Conservation (phyloP, 306 rosid genomes). For the Pueraria montana region DNA sequence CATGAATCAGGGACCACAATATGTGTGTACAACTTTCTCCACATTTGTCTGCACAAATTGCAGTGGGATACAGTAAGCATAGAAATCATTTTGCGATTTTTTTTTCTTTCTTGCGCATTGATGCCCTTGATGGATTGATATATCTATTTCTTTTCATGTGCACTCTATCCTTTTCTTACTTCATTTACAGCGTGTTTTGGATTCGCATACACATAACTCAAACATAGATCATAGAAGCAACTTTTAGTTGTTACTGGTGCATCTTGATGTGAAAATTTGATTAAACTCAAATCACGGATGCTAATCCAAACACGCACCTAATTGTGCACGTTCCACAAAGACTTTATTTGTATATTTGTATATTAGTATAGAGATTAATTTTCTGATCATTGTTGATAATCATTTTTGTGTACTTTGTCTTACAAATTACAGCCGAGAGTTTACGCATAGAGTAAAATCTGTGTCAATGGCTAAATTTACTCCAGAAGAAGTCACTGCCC, state of each 20-base stretch:
- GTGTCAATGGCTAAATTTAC: constrained; percentile 86
- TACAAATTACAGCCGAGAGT: constrained; percentile 79
- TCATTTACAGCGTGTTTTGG: too few species aligned
- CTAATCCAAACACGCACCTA: too few species aligned
- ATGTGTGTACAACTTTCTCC: constrained; percentile 87
- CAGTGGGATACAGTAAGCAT: constrained; percentile 94
- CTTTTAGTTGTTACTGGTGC: too few species aligned
- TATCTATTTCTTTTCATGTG: neutral
- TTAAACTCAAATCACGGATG: too few species aligned
- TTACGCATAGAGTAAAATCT: constrained; percentile 92
- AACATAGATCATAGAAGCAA: too few species aligned
- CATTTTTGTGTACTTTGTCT: constrained; percentile 14
- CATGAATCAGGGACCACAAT: constrained; percentile 88
- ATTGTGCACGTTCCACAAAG: neutral
- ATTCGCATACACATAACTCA: too few species aligned
- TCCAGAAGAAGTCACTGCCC: constrained; percentile 80
- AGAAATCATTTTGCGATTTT: neutral
- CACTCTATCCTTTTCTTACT: neutral
- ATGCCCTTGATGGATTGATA: neutral
- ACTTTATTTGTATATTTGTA: too few species aligned
- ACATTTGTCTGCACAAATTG: constrained; percentile 92
- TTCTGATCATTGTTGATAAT: neutral
- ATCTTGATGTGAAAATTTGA: too few species aligned
- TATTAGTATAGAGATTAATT: too few species aligned
- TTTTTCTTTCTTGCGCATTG: constrained; percentile 9